Conservation (phyloP, 2,329 filamentous ascomycete species). For the Oidium heveae region DNA sequence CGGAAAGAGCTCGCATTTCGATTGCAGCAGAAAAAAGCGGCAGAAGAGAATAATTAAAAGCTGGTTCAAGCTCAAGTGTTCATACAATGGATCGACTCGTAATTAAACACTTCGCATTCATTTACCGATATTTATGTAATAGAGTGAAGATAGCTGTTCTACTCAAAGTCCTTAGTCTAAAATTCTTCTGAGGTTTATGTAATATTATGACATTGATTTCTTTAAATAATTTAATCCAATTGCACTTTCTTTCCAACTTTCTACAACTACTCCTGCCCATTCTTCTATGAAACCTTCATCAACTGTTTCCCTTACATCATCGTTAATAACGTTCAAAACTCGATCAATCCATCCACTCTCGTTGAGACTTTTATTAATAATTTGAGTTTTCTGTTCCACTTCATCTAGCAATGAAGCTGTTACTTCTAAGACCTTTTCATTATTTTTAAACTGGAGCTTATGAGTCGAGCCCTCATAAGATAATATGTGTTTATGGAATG, state of each 20-base stretch:
- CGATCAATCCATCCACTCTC: constrained; percentile 15
- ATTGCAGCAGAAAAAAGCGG: constrained; percentile 12
- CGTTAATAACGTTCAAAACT: constrained; percentile 8
- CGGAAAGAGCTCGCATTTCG: constrained; percentile 15
- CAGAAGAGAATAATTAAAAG: constrained; percentile 13
- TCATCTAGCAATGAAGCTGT: constrained; percentile 5
- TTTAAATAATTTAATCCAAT: constrained; percentile 10
- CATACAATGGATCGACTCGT: too few species aligned
- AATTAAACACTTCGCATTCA: too few species aligned
- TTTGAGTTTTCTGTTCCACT: constrained; percentile 4
- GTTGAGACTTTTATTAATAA: constrained; percentile 11
- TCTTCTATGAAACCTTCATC: constrained; percentile 13
- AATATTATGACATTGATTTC: neutral
- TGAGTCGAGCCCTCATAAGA: constrained; percentile 4
- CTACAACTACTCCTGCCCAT: constrained; percentile 13
- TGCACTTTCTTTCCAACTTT: constrained; percentile 14
- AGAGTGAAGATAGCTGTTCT: neutral
- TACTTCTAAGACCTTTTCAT: constrained; percentile 2
- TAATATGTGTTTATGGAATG: constrained; percentile 6
- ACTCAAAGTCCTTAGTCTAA: too few species aligned
- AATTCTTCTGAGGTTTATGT: too few species aligned
- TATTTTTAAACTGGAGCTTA: constrained; percentile 5
- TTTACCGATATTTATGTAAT: too few species aligned
- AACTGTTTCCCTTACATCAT: constrained; percentile 3
- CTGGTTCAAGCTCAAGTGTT: too few species aligned